Base-by-base conservation (phyloP, 371 early-diverging fungal genomes). In the Circinella umbellata region DNA sequence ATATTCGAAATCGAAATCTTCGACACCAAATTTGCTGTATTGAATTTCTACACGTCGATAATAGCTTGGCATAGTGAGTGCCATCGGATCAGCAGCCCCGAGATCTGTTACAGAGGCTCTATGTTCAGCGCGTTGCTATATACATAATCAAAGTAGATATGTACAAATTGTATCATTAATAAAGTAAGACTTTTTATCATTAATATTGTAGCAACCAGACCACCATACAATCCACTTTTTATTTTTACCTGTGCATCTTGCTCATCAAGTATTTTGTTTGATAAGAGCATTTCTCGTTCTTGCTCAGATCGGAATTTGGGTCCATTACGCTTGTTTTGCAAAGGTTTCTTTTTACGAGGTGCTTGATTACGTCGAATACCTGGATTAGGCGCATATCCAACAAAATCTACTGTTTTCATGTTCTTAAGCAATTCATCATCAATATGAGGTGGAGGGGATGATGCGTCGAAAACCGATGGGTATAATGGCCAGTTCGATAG, bases 1-100 rank as follows among this genome's bases (percentile, higher is more conserved):
- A 72, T 92, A 90, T 3, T 90, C 94, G 86, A 98, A 98, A 75
- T 98, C 97, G 78, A 97, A 98, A 82, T 98, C 98, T 61, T 98
- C 98, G 5, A 98, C 91, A 38, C 98, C 98, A 77, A 97, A 98
- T 73, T 91, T 87, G 73, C 89, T 88, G 71, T 94, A 94, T 67
- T 93, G 89, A 76, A 95, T 94, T 67, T 94, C 93, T 3, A 94
- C 91, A 11, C 85, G 86, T n/a, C 87, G 87, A 74, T 93, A 94
- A 67, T 86, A 83, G 49, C 87, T 86, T 39, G 93, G 93, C 82
- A 91, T 82, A 15, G 73, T 77, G 3, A 82, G 69, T 0, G 83
- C 83, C 3, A 80, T 49, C 0, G 82, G 85, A 60, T 84, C 85
- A 13, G 36, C 13, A 4, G 64, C 36, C 6, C 60, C 27, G 4